Evolutionary conservation across 306 rosid genomes (phyloP), one percentile per base, ranked within the genome.

Genomic region (Inga laurina): DNA sequence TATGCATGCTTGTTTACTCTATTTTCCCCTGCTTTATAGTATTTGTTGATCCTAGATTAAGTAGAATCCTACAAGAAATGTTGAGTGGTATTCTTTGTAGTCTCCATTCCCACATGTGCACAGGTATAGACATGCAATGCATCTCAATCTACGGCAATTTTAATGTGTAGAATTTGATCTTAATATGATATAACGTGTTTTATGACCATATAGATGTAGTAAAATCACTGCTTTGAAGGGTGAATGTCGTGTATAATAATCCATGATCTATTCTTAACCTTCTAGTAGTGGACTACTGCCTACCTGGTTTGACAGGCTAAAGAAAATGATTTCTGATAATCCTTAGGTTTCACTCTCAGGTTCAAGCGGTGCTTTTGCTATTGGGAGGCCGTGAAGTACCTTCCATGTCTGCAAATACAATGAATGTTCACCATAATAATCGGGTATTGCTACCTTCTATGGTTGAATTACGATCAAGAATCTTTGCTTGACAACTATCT

Each of bases 281-380:
- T 46, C 74, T 27, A 71, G 74, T 49, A 64, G 32, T 81, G 45
- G 65, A 75, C 52, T 66, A 57, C 69, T 75, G 35, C 74, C 79
- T 72, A 14, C 66, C 35, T 76, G 30, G 49, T 84, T 84, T 70
- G 54, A 65, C 59, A 61, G 56, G 57, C 21, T 27, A 5, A 56
- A 79, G 78, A 57, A 78, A 84, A 78, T 48, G 9, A 75, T 45
- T 51, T 84, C 72, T 85, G 54, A 67, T 67, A 71, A 77, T 83
- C 74, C 22, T 74, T 64, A 75, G 81, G 68, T 88, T 74, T 80
- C 77, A 77, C 74, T 81, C 65, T 81, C 89, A 93, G 97, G 97
- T 91, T 88, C 97, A 93, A 85, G 93, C 95, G 65, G 97, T 93
- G 65, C 86, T 93, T 19, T 78, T 91, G 51, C 79, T 93, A 79